phyloP scores from a whole-genome alignment of 352 stramenopile genomes.

The Pythium oligandrum region DNA sequence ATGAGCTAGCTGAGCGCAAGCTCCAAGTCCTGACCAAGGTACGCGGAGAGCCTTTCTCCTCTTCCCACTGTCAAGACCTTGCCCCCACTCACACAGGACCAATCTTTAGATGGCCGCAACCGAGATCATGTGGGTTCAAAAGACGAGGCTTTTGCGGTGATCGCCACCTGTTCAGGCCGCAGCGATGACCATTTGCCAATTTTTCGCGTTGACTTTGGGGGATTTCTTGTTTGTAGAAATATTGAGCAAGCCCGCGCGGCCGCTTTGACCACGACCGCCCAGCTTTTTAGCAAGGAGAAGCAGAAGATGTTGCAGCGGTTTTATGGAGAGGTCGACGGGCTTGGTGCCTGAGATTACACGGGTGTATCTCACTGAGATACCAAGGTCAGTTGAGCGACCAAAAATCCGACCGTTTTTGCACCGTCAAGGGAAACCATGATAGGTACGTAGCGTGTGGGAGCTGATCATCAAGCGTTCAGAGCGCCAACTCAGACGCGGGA shows the following conservation, averaged over 20 bases:
- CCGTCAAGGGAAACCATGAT: no score
- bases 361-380: no score
- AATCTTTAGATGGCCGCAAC: conserved; percentile 16
- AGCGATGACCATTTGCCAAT: background rate
- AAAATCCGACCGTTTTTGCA: no score
- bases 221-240: conserved; percentile 12
- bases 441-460: no score
- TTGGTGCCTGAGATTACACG: conserved; percentile 6
- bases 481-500: no score
- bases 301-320: conserved; percentile 22
- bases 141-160: no score
- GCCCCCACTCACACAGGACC: no score
- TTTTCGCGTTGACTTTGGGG: conserved; percentile 3
- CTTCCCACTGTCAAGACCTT: no score
- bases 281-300: conserved; percentile 27
- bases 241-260: conserved; percentile 16
- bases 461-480: no score
- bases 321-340: conserved; percentile 13
- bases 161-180: no score
- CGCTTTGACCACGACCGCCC: conserved; percentile 14
- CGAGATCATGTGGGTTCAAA: conserved; percentile 18
- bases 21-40: conserved; percentile 19
- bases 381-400: no score
- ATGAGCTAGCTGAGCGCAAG: conserved; percentile 20
- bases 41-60: conserved; percentile 2